Base-by-base conservation (phyloP, 768 basidiomycete species). In the Suillus fuscotomentosus region DNA sequence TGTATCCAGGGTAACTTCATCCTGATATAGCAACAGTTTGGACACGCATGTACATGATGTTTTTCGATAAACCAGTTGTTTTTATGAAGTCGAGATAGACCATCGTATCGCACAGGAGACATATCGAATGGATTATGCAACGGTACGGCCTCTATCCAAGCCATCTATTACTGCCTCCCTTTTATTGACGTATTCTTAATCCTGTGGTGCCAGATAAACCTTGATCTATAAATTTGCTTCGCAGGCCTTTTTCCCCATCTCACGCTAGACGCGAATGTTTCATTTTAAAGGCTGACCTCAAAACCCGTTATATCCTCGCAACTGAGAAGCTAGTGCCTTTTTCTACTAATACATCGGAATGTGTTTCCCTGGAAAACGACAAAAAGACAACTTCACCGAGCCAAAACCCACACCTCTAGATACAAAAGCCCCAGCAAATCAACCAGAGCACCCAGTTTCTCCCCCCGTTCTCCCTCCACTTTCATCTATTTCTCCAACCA, bases 291-390 rank as follows among this genome's bases (percentile, higher is more conserved):
- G 9, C 20, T 22, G 17, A 9, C 27, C 61, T n/a, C 24, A 42
- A 54, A 63, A 51, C 38, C 36, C 34, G 20, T 60, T 62, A 63
- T 65, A 61, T 61, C 68, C 65, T 60, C 65, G 64, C 63, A 24
- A 61, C 62, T 64, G 24, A 20, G 24, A 55, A 59, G 53, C 27
- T 22, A 11, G 5, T 53, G 27, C 36, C 17, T 43, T 60, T 38
- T 42, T 57, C 27, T 47, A 65, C 38, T 53, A 45, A 50, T 56
- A 42, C 57, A 41, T 55, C 50, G 63, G 53, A 62, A 80, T 81
- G 78, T 80, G 79, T 66, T 78, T 80, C 68, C 76, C 78, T 57
- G 74, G 77, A 27, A 81, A 73, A 47, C 69, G 73, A 5, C 80
- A 80, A 63, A 77, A 70, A 56, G 62, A 73, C 31, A 77, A 71